Percentiles rank a stretch among this genome's conserved stretches.
Evolutionary conservation across 768 basidiomycete species (phyloP).

Genomic region (Hebeloma cylindrosporum): DNA sequence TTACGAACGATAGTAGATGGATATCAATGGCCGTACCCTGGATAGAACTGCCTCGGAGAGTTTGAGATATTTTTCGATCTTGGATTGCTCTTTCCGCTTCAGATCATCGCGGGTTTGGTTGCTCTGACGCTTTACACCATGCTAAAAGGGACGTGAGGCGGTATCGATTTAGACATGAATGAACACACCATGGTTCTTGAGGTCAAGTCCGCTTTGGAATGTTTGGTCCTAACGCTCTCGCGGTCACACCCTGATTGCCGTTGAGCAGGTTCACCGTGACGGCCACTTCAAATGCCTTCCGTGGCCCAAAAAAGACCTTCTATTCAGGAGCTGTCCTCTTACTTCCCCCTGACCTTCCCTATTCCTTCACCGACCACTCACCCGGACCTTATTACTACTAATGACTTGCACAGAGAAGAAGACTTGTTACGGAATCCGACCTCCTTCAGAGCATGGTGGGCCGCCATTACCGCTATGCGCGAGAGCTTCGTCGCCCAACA

Average conservation of each 20-base stretch:
- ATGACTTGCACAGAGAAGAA: constrained; percentile 88
- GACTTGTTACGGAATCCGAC: constrained; percentile 89
- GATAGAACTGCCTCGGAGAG: constrained; percentile 63
- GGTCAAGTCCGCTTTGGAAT: neutral
- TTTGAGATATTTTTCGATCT: constrained; percentile 73
- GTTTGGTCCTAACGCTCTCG: no score
- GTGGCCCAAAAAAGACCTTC: constrained; percentile 48
- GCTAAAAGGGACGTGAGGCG: constrained; percentile 41
- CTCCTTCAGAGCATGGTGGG: constrained; percentile 93
- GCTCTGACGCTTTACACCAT: constrained; percentile 66
- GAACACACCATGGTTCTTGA: constrained; percentile 8
- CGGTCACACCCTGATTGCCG: constrained; percentile 1
- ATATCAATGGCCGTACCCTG: constrained; percentile 46
- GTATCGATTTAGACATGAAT: no score
- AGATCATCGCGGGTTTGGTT: constrained; percentile 63
- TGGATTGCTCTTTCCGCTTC: constrained; percentile 67
- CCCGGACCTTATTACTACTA: constrained; percentile 67
- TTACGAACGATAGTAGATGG: constrained; percentile 1
- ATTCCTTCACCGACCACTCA: constrained; percentile 80
- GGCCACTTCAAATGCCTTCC: constrained; percentile 50
- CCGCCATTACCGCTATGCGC: constrained; percentile 73
- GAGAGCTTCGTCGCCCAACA: constrained; percentile 60
- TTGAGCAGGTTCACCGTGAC: constrained; percentile 3
- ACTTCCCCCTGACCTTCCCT: constrained; percentile 86
- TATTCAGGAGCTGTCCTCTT: constrained; percentile 47